Conservation (phyloP, 306 rosid genomes). For the Cicer bijugum region DNA sequence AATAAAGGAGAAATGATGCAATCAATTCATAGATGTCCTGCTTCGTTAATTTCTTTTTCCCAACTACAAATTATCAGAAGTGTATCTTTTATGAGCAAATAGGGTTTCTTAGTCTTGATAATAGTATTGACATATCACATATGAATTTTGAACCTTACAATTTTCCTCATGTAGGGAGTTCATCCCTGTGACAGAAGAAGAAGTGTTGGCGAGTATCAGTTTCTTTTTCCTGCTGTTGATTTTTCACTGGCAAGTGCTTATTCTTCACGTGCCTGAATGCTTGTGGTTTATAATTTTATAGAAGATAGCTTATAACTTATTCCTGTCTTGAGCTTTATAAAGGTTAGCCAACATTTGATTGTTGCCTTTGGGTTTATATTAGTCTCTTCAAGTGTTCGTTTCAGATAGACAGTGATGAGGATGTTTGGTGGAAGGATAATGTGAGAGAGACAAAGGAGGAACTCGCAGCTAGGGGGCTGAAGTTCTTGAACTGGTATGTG, state of each 20-base stretch:
- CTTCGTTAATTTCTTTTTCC: neutral
- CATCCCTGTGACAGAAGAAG: constrained; percentile 94
- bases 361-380: constrained; percentile 42
- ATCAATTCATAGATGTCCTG: constrained; percentile 32
- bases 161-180: constrained; percentile 67
- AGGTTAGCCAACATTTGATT: constrained; percentile 21
- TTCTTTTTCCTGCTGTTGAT: constrained; percentile 89
- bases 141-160: constrained; percentile 21
- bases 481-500: constrained; percentile 79
- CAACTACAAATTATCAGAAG: constrained; percentile 6
- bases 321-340: constrained; percentile 42
- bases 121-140: neutral
- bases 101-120: constrained; percentile 37
- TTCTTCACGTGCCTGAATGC: constrained; percentile 24
- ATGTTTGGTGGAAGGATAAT: constrained; percentile 72
- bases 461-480: constrained; percentile 71
- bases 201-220: constrained; percentile 69
- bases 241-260: constrained; percentile 77
- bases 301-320: constrained; percentile 40
- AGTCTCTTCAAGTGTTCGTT: constrained; percentile 39
- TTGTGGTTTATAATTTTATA: constrained; percentile 38
- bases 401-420: constrained; percentile 85
- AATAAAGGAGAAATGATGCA: constrained; percentile 14
- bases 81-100: constrained; percentile 25
- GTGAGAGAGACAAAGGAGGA: constrained; percentile 89